Percentiles rank a stretch among this genome's conserved stretches.
These are phyloP conservation scores for Eimeria praecox DNA, from an alignment of 169 alveolate species.

Conservation along the genomic window DNA sequence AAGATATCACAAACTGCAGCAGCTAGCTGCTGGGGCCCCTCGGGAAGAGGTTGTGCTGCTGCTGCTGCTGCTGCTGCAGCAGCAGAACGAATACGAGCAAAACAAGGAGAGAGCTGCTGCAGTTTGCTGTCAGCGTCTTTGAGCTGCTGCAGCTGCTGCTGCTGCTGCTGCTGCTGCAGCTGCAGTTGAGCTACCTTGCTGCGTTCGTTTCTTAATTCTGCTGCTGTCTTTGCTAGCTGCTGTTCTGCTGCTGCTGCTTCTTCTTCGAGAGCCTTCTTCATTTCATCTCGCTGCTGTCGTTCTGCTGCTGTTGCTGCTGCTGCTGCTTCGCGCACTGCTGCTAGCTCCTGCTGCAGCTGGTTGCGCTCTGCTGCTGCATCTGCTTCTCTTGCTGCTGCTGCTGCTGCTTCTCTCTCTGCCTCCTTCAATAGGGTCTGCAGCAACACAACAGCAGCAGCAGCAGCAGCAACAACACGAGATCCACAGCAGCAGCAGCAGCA, in stretches of 20 bases:
- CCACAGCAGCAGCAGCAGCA: conserved; percentile 4
- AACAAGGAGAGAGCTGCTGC: conserved; percentile 11
- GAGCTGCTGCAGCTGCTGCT: conserved; percentile 51
- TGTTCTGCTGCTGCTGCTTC: neutral
- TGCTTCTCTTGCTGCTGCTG: conserved; percentile 61
- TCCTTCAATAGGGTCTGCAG: conserved; percentile 23
- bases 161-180: conserved; percentile 62
- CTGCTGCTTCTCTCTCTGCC: conserved; percentile 37
- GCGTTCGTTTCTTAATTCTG: neutral
- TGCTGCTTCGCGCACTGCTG: conserved; percentile 37
- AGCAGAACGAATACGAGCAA: neutral
- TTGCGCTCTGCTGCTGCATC: conserved; percentile 47
- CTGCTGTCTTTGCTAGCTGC: conserved; percentile 17
- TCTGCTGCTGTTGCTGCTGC: conserved; percentile 41
- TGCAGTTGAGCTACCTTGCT: conserved; percentile 9
- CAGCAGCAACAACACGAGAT: neutral
- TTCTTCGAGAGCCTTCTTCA: neutral
- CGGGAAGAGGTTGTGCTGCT: neutral
- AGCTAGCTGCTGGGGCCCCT: conserved; percentile 30
- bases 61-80: neutral
- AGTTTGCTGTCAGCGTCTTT: conserved; percentile 27
- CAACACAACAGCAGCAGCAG: conserved; percentile 19
- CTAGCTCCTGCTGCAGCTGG: conserved; percentile 50
- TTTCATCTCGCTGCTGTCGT: neutral
- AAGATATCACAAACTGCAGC: neutral